Conservation (phyloP, 2,329 filamentous ascomycete genomes). For the Ophiognomonia clavigignenti-juglandacearum region DNA sequence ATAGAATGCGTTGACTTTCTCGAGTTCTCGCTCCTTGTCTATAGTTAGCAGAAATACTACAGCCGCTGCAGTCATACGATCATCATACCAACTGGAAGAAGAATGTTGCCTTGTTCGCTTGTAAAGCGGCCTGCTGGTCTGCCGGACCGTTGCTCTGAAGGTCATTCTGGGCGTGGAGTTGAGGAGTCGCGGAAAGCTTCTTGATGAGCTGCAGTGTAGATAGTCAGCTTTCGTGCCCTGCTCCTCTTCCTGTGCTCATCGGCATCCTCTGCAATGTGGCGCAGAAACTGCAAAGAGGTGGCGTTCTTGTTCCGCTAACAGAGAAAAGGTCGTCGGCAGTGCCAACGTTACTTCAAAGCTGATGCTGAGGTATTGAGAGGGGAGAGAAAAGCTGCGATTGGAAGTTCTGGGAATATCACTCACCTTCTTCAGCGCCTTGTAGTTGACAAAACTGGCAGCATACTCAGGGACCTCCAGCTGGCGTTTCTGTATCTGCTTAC, state of each 20-base stretch:
- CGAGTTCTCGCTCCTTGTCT: constrained; percentile 84
- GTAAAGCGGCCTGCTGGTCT: constrained; percentile 83
- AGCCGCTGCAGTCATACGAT: neutral
- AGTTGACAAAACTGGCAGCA: constrained; percentile 98
- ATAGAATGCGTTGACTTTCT: constrained; percentile 98
- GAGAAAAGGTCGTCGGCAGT: neutral
- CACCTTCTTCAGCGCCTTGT: constrained; percentile 99
- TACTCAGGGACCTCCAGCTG: constrained; percentile 99
- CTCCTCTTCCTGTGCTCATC: neutral
- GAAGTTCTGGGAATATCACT: constrained; percentile 19
- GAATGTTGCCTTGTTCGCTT: constrained; percentile 97
- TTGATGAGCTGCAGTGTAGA: constrained; percentile 76
- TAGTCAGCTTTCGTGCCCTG: constrained; percentile 24
- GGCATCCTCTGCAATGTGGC: neutral
- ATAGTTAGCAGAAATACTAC: constrained; percentile 33
- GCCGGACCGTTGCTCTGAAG: constrained; percentile 40
- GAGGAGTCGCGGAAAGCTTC: constrained; percentile 88
- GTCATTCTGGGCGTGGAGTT: constrained; percentile 70
- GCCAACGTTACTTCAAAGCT: neutral
- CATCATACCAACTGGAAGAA: constrained; percentile 86
- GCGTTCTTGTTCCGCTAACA: neutral
- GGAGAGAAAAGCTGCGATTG: neutral
- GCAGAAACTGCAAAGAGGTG: no score
- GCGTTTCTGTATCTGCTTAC: constrained; percentile 98
- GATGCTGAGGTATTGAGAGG: neutral